Evolutionary conservation across 1,139 yeast species (phyloP).

Genomic region (Kodamaea ohmeri): DNA sequence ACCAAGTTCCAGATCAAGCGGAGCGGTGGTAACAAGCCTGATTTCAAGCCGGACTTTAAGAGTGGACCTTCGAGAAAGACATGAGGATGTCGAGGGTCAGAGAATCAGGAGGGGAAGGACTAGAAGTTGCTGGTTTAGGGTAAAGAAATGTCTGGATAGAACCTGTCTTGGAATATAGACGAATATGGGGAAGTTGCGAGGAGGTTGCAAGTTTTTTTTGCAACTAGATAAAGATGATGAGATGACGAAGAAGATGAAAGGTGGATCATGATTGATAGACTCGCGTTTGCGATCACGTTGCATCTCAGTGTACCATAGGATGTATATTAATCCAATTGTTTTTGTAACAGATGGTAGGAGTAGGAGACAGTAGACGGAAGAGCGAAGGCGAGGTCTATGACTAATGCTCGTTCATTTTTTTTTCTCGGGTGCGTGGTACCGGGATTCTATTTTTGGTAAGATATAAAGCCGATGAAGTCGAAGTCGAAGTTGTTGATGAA

Average conservation of each 20-base stretch:
- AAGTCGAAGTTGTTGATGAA: too few relatives aligned
- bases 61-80: slow-evolving; percentile 52
- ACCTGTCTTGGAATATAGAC: background rate
- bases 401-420: background rate
- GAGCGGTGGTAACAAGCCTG: slow-evolving; percentile 33
- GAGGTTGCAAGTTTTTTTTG: too few relatives aligned
- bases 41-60: slow-evolving; percentile 54
- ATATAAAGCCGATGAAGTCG: too few relatives aligned
- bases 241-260: background rate
- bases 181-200: background rate
- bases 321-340: slow-evolving; percentile 9
- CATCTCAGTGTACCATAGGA: slow-evolving; percentile 10
- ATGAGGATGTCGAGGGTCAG: slow-evolving; percentile 13
- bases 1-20: slow-evolving; percentile 74
- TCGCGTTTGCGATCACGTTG: background rate
- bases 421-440: too few relatives aligned
- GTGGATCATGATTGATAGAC: background rate
- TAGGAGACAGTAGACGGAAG: too few relatives aligned
- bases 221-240: background rate
- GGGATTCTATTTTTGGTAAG: too few relatives aligned
- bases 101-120: background rate
- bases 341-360: background rate
- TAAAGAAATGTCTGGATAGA: background rate
- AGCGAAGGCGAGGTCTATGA: too few relatives aligned
- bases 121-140: background rate